These are phyloP conservation scores for Fusarium euwallaceae DNA, from an alignment of 2,329 filamentous ascomycete species.

Conservation along the genomic window DNA sequence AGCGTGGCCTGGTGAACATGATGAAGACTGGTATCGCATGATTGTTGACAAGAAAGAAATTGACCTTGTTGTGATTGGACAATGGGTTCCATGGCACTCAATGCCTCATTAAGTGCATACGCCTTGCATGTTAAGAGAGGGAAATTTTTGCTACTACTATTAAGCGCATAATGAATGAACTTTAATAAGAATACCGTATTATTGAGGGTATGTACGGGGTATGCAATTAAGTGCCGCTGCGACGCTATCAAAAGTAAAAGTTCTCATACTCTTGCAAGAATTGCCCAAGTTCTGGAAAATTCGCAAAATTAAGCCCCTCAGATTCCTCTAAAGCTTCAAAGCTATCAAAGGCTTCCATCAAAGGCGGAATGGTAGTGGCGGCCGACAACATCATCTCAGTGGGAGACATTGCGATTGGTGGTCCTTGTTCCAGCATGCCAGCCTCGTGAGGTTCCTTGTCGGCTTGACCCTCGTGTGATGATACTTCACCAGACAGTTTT, in stretches of 20 bases:
- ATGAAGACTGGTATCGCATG: background rate
- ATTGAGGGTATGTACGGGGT: background rate
- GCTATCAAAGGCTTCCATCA: background rate
- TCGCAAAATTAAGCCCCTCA: background rate
- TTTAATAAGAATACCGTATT: background rate
- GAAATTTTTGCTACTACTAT: background rate
- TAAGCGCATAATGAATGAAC: background rate
- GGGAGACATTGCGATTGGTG: background rate
- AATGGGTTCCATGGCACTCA: background rate
- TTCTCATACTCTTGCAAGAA: constrained; percentile 8
- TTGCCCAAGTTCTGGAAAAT: constrained; percentile 1
- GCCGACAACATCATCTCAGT: background rate
- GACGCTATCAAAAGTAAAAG: background rate
- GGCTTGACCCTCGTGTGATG: background rate
- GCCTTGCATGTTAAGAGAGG: background rate
- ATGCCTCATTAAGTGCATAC: background rate
- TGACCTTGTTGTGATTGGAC: background rate
- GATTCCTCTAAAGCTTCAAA: background rate
- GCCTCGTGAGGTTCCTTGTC: background rate
- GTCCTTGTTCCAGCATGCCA: background rate
- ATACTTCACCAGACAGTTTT: background rate
- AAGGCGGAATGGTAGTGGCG: background rate
- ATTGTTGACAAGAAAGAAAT: background rate
- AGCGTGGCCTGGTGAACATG: background rate
- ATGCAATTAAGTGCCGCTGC: background rate